Base-by-base conservation (phyloP, 345 rosid species). In the Streptanthus diversifolius region DNA sequence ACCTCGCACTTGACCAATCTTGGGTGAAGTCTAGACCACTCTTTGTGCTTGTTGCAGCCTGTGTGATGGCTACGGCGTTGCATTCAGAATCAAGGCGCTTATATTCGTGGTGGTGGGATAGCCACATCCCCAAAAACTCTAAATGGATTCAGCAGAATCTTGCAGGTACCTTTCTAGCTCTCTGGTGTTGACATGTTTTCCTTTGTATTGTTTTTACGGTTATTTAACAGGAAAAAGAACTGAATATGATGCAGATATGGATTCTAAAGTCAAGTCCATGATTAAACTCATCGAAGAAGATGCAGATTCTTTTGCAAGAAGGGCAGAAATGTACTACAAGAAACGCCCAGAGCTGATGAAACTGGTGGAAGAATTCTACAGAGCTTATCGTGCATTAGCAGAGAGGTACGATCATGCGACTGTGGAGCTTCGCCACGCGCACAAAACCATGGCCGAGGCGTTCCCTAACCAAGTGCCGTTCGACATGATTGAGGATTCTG, bases 91-190 rank as follows among this genome's bases (percentile, higher is more conserved):
- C 93, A 1, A 84, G 85, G 79, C 85, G 92, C 27, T 66, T 71
- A 78, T 95, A 92, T 59, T 92, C 99, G 5, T 95, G 99, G 98
- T 95, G 97, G 99, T 95, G 99, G 99, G 90, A 90, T 77, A 95
- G 99, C 82, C 98, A 95, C 84, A 87, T 82, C 12, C 99, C 99
- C 32, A 91, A 88, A 80, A 95, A 91, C 84, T 95, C 98, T n/a
- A 95, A 90, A 85, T 95, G 99, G 99, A 97, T 95, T 71, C 99
- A 91, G 64, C 93, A 91, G 56, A 95, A 95, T 88, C 97, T 95
- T 66, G 82, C 93, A 81, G 99, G 99, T 89, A 66, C 53, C 35
- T 57, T 51, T 43, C 66, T 65, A 14, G 54, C 33, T 71, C 56
- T 70, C 24, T 13, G 0, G 27, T 25, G 15, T 1, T 57, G 13